Conservation (phyloP, 345 rosid species). For the Populus davidiana region DNA sequence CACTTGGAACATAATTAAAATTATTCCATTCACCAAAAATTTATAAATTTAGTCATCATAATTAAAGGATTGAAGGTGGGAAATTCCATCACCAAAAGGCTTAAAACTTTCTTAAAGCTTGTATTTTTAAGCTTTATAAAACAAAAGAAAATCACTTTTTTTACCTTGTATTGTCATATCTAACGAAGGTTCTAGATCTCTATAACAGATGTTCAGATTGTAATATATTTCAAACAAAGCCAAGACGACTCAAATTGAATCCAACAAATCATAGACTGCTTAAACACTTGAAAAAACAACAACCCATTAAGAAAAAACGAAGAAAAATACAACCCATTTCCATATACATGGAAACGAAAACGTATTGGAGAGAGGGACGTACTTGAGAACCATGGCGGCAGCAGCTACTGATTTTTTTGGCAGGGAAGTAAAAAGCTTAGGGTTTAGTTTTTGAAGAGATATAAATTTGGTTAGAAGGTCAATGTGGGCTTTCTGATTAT, state of each 20-base stretch:
- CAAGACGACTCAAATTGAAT: not conserved
- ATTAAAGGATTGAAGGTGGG: no score
- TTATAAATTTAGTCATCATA: no score
- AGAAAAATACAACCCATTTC: not conserved
- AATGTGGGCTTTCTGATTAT: not conserved
- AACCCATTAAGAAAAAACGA: not conserved
- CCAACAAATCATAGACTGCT: not conserved
- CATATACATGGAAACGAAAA: not conserved
- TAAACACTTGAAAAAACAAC: not conserved
- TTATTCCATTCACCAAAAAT: not conserved
- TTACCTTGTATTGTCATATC: not conserved
- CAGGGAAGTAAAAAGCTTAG: not conserved
- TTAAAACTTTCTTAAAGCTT: not conserved
- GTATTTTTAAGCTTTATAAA: not conserved
- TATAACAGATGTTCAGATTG: not conserved
- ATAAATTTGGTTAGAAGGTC: not conserved
- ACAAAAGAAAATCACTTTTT: not conserved
- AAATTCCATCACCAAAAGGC: not conserved
- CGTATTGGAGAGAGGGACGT: not conserved
- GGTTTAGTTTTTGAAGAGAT: not conserved
- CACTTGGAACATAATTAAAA: not conserved
- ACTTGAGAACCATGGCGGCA: slow-evolving; percentile 23
- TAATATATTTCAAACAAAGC: not conserved
- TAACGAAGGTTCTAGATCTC: not conserved
- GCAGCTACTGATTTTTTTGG: not conserved